Evolutionary conservation across 768 basidiomycete genomes (phyloP), one percentile per base, ranked within the genome.

Genomic region (Strobilomyces confusus): DNA sequence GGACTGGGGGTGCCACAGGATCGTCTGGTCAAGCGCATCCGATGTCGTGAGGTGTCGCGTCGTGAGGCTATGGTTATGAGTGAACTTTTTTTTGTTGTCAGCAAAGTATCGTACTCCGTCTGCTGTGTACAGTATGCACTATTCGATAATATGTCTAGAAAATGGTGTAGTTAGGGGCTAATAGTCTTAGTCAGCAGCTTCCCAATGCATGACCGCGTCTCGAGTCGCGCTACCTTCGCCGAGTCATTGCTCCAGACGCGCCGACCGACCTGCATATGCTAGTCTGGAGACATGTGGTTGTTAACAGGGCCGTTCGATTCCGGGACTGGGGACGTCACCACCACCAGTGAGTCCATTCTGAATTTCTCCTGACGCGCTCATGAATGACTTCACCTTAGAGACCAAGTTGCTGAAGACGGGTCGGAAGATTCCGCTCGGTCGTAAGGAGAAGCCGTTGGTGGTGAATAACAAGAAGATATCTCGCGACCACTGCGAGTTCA

Each of bases 391-490:
- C 36, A n/a, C 5, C 12, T 2, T 56, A 80, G 77, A 73, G 60
- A 67, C 63, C 14, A 89, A 88, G 63, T 67, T 89, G 20, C 72
- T 91, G 41, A 88, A 85, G 64, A 74, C 85, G 2, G 78, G 79
- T 15, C 75, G 68, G 34, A 72, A 72, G 13, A 83, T 87, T 52
- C 34, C 60, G 0, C 58, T 90, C 1, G 86, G 87, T 15, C 75
- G 89, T 38, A 85, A 80, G 66, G 79, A 75, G 1, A 68, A 69
- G 40, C 72, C 73, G 0, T 69, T 91, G 2, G 26, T 75, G 5
- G 69, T 90, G 43, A 78, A 77, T 54, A 77, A 75, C 70, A 83
- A 82, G 62, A 84, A 81, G 63, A 75, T 92, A 43, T 90, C 88
- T 0, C 74, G 77, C 26, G 71, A 80, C 20, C 83, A 87, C 57